Base-by-base conservation (phyloP, 495 filamentous ascomycete genomes). In the Podospora appendiculata region DNA sequence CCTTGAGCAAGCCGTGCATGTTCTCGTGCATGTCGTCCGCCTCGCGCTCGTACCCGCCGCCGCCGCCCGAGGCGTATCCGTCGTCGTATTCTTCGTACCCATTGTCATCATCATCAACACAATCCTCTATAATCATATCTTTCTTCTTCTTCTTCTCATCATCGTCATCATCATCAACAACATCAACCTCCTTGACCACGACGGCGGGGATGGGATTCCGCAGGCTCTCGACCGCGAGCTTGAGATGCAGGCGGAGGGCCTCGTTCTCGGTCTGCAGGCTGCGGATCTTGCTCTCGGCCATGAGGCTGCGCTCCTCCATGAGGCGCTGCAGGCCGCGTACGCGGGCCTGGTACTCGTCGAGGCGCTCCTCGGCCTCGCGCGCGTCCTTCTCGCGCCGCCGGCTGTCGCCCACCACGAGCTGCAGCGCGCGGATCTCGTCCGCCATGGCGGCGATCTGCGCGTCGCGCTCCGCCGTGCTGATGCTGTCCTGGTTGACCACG, bases 401-500 rank as follows among this genome's bases (percentile, higher is more conserved):
- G 32, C 74, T 76, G 46, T 81, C 74, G 41, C 78, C 81, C 40
- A 91, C 84, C 32, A 80, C 85, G 47, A 91, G 73, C 68, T 96
- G 91, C 36, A 98, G 72, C 38, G 73, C 67, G 10, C 89, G 85
- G 57, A 98, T 97, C 52, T 90, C 92, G 59, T 92, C 90, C 7
- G 88, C 85, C 93, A 98, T 96, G 51, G 89, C 88, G 0, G 80
- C 76, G 57, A 98, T 96, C 71, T 96, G 88, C 14, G 87, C 88
- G 67, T 98, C 93, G 53, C 94, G 84, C 70, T 96, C 86, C 3
- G 90, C 91, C 14, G 85, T 78, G 16, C 84, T 87, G 54, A 96
- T 79, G 60, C 85, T 82, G 65, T 96, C 91, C 72, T 96, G 88
- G 72, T 98, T 98, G 58, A 95, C 88, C 32, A 86, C 82, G n/a